Evolutionary conservation across 2,329 filamentous ascomycete species (phyloP), one percentile per base, ranked within the genome.

Genomic region (Dactylella cylindrospora): DNA sequence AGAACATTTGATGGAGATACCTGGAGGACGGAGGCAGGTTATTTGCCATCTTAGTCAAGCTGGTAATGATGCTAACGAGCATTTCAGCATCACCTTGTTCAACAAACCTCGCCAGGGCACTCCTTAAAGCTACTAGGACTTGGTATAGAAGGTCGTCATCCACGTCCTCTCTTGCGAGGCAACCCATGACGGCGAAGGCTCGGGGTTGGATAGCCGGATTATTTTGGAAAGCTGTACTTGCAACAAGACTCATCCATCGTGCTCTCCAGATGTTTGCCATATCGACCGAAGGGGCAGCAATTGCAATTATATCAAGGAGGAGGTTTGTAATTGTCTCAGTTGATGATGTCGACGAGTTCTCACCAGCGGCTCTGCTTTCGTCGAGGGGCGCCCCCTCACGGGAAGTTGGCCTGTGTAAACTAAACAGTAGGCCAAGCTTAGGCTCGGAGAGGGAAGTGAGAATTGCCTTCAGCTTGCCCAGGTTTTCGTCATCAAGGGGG

Each of bases 131-230:
- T 22, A 86, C 84, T 2, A 86, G 76, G 15, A 86, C 83, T 70
- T 86, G 84, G 69, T 86, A 86, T 2, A 86, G 76, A 3, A 86
- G 74, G 68, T 86, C 84, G 65, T 86, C 84, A 49, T 86, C 84
- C 1, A 86, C 83, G 69, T 86, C 83, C 68, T 86, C 83, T n/a
- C 82, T 77, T 19, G 84, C 83, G 7, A 86, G 72, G 66, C 83
- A 86, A 10, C 84, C 84, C 83, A 86, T 85, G 32, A 86, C 83
- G 1, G 82, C 79, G 67, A 86, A 86, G 1, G 84, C 84, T 15
- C 82, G 76, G 4, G 84, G 83, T 66, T 86, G 84, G 52, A 86
- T 84, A 1, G 84, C 83, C 6, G 83, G 84, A 68, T 86, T 86
- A 69, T 83, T 85, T 69, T 86, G 84, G 70, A 86, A 86, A 0